These are phyloP conservation scores for Nitzschia sp. DNA, from an alignment of 108 stramenopile species.

Conservation along the genomic window DNA sequence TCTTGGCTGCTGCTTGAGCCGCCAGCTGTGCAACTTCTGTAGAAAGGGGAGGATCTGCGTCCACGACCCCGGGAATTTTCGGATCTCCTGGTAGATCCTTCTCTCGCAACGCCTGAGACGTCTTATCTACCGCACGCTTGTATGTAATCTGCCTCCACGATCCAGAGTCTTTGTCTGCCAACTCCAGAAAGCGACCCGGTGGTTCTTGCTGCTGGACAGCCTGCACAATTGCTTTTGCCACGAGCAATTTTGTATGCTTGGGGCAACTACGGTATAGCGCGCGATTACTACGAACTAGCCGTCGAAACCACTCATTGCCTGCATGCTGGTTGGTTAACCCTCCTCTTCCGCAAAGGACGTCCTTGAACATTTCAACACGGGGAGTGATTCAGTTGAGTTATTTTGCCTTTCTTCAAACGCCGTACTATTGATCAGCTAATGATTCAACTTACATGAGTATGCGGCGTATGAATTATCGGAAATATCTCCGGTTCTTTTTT, in stretches of 20 bases:
- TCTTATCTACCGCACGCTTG: constrained; percentile 67
- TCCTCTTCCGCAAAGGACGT: constrained; percentile 69
- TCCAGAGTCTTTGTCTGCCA: constrained; percentile 30
- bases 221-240: constrained; percentile 64
- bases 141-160: constrained; percentile 58
- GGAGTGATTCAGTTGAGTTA: not conserved
- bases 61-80: not conserved
- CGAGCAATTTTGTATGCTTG: constrained; percentile 64
- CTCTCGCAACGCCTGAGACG: constrained; percentile 75
- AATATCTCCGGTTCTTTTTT: no score
- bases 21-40: not conserved
- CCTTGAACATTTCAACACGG: no score
- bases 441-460: constrained; percentile 24
- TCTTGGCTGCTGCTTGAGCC: constrained; percentile 9
- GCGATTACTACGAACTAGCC: constrained; percentile 49
- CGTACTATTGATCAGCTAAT: not conserved
- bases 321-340: constrained; percentile 56
- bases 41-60: not conserved
- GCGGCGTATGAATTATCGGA: constrained; percentile 6
- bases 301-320: constrained; percentile 59
- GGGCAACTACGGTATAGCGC: constrained; percentile 49
- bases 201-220: constrained; percentile 55
- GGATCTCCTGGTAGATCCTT: constrained; percentile 25
- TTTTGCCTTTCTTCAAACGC: not conserved
- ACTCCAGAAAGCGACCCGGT: constrained; percentile 64